These are phyloP conservation scores for Jacaranda mimosifolia DNA, from an alignment of 257 asterid species.

Conservation along the genomic window DNA sequence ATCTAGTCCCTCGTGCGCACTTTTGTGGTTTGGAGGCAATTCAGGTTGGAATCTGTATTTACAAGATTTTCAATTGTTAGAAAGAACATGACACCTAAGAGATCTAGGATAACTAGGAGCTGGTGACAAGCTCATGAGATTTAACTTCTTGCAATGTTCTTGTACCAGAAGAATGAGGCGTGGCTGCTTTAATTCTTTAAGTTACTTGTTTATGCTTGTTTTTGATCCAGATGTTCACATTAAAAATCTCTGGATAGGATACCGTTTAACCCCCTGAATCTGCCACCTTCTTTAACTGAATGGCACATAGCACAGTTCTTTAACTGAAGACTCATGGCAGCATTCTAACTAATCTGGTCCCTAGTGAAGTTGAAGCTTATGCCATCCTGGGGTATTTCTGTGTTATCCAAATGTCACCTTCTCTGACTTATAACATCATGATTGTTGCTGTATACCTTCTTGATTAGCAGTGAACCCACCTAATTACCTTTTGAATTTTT, in stretches of 20 bases:
- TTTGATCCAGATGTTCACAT: background rate
- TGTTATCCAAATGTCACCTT: background rate
- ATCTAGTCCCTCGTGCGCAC: no score
- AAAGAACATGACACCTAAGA: background rate
- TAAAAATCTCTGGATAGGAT: background rate
- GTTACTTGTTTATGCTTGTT: background rate
- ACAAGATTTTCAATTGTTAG: background rate
- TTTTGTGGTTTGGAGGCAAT: no score
- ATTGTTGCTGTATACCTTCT: background rate
- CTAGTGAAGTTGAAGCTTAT: slow-evolving; percentile 5
- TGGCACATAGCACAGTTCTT: background rate
- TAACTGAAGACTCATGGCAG: background rate
- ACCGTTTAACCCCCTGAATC: background rate
- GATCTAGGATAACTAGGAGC: background rate
- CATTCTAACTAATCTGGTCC: background rate
- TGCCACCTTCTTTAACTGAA: background rate
- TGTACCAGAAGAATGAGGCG: background rate
- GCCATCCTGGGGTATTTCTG: background rate
- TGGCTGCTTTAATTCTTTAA: background rate
- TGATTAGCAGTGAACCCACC: background rate
- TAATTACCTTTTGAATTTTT: background rate
- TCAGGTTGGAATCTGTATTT: background rate
- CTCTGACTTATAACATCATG: background rate
- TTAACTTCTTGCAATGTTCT: background rate
- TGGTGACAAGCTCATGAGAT: background rate